phyloP scores from a whole-genome alignment of 805 yeast species.

The Kazachstania kunashirensis region DNA sequence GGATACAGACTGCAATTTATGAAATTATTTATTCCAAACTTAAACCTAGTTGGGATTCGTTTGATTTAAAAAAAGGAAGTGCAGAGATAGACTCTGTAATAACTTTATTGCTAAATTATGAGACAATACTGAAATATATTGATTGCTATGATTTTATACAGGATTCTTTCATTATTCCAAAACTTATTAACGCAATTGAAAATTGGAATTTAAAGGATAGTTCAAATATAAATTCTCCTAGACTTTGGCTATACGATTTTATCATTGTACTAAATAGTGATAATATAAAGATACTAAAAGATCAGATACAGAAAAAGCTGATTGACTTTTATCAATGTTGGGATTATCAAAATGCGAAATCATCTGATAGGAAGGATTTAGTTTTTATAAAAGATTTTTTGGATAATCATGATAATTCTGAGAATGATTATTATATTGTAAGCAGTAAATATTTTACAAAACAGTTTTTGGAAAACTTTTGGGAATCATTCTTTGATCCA shows the following conservation, averaged over 20 bases:
- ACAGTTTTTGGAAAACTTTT: slow-evolving; percentile 13
- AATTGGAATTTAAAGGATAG: slow-evolving; percentile 27
- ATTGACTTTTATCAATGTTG: background rate
- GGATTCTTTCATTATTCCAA: slow-evolving; percentile 31
- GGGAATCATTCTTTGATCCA: slow-evolving; percentile 22
- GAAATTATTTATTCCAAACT: slow-evolving; percentile 8
- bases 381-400: slow-evolving; percentile 10
- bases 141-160: slow-evolving; percentile 21
- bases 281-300: background rate
- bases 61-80: slow-evolving; percentile 7
- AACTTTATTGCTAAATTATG: slow-evolving; percentile 14
- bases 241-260: slow-evolving; percentile 17
- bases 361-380: background rate
- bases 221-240: slow-evolving; percentile 4
- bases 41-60: slow-evolving; percentile 6
- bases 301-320: background rate
- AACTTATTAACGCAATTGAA: slow-evolving; percentile 27
- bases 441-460: slow-evolving; percentile 9
- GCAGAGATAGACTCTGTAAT: slow-evolving; percentile 5
- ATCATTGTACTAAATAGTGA: slow-evolving; percentile 5
- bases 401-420: slow-evolving; percentile 5
- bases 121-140: slow-evolving; percentile 14
- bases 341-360: background rate
- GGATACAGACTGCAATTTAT: slow-evolving; percentile 20
- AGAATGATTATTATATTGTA: slow-evolving; percentile 7